Base-by-base conservation (phyloP, 768 basidiomycete genomes). In the Bullera alba region DNA sequence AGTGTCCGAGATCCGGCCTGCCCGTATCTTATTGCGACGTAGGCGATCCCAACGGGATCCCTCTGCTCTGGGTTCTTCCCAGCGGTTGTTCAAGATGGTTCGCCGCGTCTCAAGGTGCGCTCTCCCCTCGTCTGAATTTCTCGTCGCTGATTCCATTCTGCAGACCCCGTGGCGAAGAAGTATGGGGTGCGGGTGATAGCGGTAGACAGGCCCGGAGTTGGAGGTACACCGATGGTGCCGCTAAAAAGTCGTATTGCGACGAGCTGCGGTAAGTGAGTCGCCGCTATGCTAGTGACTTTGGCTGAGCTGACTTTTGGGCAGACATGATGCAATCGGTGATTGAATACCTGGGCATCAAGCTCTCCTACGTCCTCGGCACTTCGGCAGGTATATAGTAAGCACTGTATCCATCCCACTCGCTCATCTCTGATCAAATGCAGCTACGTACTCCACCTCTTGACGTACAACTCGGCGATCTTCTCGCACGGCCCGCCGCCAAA, bases 331-430 rank as follows among this genome's bases (percentile, higher is more conserved):
- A 55, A 0, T 65, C 64, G 1, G 67, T 69, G 2, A 28, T 69
- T 4, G 67, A 69, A 36, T 50, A 66, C 43, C 52, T 69, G 1
- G 38, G 50, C 0, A 37, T 69, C 22, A 54, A 52, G 35, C 53
- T 60, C 21, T 35, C 50, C 10, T 58, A 69, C 35, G 50, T 69
- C 14, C 34, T 69, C 10, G 59, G 56, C 21, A 57, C 61, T 21
- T 69, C 67, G 12, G 63, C 61, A 2, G 67, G 67, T 0, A 59
- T 69, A 8, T 69, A 69, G 67, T 63, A 30, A 54, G 66, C 50
- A n/a, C n/a, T 38, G 28, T 17, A 16, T 34, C 30, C 17, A 17
- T 32, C 30, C 25, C 14, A 35, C 16, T 21, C 43, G n/a, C 38
- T 22, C 27, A 17, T 36, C 32, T 47, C 46, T 7, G 17, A 5